phyloP scores from a whole-genome alignment of 2,329 filamentous ascomycete species.

The Ilyonectria robusta region DNA sequence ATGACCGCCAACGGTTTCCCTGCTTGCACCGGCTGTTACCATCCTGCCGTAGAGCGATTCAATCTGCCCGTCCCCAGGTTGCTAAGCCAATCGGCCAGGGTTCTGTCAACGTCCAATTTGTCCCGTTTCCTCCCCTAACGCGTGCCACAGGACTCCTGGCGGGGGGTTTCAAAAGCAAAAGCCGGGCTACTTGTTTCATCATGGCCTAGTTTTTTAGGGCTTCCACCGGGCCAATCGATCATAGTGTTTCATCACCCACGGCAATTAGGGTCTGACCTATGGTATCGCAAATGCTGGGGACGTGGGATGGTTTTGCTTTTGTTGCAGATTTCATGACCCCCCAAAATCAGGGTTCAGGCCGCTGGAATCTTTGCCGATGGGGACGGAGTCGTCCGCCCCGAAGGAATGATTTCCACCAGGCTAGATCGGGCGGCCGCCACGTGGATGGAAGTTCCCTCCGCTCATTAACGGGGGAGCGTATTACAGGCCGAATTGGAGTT shows the following conservation, averaged over 20 bases:
- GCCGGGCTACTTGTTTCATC: constrained; percentile 44
- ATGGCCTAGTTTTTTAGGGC: constrained; percentile 39
- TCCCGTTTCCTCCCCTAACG: constrained; percentile 17
- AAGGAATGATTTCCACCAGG: constrained; percentile 35
- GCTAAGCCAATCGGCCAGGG: constrained; percentile 13
- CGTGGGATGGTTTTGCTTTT: constrained; percentile 40
- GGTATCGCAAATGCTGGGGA: constrained; percentile 17
- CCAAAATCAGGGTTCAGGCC: constrained; percentile 25
- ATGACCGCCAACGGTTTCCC: constrained; percentile 31
- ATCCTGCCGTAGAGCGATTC: constrained; percentile 24
- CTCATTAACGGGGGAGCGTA: background rate
- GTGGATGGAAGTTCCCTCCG: constrained; percentile 35
- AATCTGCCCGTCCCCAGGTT: constrained; percentile 3
- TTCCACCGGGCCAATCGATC: constrained; percentile 41
- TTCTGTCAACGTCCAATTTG: background rate
- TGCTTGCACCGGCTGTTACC: constrained; percentile 9
- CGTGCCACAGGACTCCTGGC: constrained; percentile 4
- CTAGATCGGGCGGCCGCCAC: constrained; percentile 40
- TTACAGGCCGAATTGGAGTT: background rate
- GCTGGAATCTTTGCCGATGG: constrained; percentile 19
- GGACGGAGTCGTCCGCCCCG: constrained; percentile 32
- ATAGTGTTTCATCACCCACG: constrained; percentile 41
- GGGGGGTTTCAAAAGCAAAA: constrained; percentile 29
- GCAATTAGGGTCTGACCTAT: constrained; percentile 28
- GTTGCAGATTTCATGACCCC: constrained; percentile 32